These are phyloP conservation scores for Eucalyptus erythrocorys DNA, from an alignment of 345 rosid species.

Conservation along the genomic window DNA sequence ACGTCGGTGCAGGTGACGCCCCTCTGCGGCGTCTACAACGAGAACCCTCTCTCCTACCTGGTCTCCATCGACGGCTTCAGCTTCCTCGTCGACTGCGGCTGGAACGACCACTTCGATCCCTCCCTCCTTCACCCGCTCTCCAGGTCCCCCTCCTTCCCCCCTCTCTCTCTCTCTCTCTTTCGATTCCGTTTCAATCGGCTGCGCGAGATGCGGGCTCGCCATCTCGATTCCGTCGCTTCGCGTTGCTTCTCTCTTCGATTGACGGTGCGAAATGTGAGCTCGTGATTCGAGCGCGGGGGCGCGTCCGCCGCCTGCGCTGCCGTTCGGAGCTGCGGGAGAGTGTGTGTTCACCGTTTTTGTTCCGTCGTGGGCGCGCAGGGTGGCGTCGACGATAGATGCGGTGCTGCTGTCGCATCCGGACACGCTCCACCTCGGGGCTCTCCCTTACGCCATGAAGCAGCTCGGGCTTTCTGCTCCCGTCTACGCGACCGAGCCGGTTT, in stretches of 20 bases:
- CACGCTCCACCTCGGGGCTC: conserved; percentile 88
- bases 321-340: neutral
- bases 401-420: conserved; percentile 82
- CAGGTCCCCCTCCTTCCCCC: conserved; percentile 9
- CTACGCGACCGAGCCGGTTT: conserved; percentile 80
- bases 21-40: conserved; percentile 81
- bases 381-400: conserved; percentile 75
- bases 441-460: conserved; percentile 88
- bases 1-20: conserved; percentile 90
- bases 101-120: conserved; percentile 92
- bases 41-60: conserved; percentile 83
- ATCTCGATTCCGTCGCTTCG: neutral
- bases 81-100: conserved; percentile 89
- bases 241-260: neutral
- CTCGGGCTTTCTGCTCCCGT: conserved; percentile 82
- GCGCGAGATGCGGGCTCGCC: neutral
- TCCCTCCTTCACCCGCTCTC: conserved; percentile 89
- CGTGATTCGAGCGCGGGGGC: neutral
- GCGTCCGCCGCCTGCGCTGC: neutral
- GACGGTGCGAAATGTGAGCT: neutral
- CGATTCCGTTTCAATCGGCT: neutral
- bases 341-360: neutral
- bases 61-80: conserved; percentile 84
- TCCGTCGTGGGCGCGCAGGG: conserved; percentile 17
- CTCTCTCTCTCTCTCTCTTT: neutral